Evolutionary conservation across 345 rosid genomes (phyloP).

Genomic region (Eucalyptus marginata): DNA sequence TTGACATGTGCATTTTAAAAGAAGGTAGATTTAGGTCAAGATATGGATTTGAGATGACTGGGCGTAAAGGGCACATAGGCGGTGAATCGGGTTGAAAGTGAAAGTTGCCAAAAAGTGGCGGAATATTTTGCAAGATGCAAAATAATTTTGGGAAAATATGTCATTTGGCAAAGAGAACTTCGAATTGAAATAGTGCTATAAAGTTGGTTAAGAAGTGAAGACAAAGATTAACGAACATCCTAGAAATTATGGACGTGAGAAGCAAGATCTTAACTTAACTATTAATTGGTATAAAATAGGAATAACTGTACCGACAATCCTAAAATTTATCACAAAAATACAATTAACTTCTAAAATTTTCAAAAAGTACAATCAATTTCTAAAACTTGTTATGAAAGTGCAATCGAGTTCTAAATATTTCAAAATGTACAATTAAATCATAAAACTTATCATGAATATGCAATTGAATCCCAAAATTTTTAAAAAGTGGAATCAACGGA

Average conservation of each 20-base stretch:
- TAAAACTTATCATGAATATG: fast-evolving
- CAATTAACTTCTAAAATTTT: fast-evolving
- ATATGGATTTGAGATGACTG: neutral
- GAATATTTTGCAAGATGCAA: neutral
- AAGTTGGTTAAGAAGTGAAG: neutral
- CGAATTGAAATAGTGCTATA: neutral
- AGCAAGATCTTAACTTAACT: neutral
- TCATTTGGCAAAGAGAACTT: neutral
- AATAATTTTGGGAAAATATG: fast-evolving
- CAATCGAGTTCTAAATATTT: no score
- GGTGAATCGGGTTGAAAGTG: no score
- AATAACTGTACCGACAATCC: fast-evolving
- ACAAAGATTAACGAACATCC: no score
- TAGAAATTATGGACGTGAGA: neutral
- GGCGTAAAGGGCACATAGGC: no score
- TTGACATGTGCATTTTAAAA: neutral
- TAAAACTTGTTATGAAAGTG: no score
- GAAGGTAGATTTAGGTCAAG: neutral
- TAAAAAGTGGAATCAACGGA: fast-evolving
- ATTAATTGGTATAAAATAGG: no score
- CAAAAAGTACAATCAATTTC: fast-evolving
- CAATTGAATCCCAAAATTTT: fast-evolving
- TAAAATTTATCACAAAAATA: no score
- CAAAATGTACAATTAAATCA: fast-evolving
- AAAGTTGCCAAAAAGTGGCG: no score